Percentiles rank a stretch among this genome's conserved stretches.
Evolutionary conservation across 768 basidiomycete genomes (phyloP).

Genomic region (Xerocomus spinulosus): DNA sequence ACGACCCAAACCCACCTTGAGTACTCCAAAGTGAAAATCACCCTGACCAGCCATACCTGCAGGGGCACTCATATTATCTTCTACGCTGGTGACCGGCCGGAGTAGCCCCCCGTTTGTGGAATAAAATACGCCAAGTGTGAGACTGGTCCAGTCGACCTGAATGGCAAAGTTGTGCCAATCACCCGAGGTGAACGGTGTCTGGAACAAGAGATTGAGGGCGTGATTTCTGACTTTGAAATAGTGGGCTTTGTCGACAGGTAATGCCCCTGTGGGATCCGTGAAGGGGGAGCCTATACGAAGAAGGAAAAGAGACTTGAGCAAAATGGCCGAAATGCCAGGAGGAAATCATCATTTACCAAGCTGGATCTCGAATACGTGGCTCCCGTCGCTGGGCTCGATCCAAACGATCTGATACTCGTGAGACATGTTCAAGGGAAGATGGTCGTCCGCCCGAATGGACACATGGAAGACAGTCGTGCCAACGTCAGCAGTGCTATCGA

Average conservation of each 20-base stretch:
- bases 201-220: background rate
- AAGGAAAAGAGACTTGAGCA: no score
- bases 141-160: constrained; percentile 50
- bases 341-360: constrained; percentile 37
- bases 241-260: constrained; percentile 41
- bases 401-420: constrained; percentile 65
- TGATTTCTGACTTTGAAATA: constrained; percentile 53
- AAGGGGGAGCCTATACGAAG: constrained; percentile 42
- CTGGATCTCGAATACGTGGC: constrained; percentile 57
- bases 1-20: constrained; percentile 44
- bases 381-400: constrained; percentile 57
- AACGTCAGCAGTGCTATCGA: background rate
- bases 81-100: constrained; percentile 38
- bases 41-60: constrained; percentile 46
- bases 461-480: constrained; percentile 50
- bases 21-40: constrained; percentile 57
- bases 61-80: constrained; percentile 38
- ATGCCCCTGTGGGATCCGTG: constrained; percentile 43
- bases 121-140: constrained; percentile 48
- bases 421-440: constrained; percentile 43
- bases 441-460: constrained; percentile 39
- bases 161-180: constrained; percentile 61
- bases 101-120: constrained; percentile 40
- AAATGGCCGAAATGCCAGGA: background rate
- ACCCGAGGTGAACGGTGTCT: background rate